A percentile compares a stretch with the other conserved stretches of the same genome.
These are phyloP conservation scores for Hawksworthiomyces lignivorus DNA, from an alignment of 2,329 filamentous ascomycete genomes.

Conservation along the genomic window DNA sequence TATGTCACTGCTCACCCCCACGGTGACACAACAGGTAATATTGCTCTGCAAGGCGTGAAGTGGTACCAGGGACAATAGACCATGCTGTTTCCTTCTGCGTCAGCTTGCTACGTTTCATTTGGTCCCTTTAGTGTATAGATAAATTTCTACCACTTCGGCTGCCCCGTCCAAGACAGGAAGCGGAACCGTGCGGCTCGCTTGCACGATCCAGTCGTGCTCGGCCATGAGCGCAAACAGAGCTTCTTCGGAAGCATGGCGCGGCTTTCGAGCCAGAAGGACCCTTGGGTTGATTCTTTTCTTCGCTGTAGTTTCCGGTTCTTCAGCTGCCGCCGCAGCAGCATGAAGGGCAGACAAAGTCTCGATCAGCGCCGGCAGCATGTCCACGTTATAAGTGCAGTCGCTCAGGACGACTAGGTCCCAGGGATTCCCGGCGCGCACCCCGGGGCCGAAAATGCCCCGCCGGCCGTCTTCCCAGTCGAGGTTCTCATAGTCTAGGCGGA, in stretches of 20 bases:
- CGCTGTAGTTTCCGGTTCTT: not conserved
- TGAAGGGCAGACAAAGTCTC: constrained; percentile 45
- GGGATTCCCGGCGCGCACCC: constrained; percentile 24
- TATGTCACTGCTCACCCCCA: too few species aligned
- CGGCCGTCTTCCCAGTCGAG: constrained; percentile 50
- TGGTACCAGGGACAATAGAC: too few species aligned
- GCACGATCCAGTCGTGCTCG: constrained; percentile 35
- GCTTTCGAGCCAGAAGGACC: constrained; percentile 49
- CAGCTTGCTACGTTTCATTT: too few species aligned
- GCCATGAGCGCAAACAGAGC: constrained; percentile 41
- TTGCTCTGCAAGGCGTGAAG: too few species aligned
- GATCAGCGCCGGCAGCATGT: constrained; percentile 46
- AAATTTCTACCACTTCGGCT: constrained; percentile 42
- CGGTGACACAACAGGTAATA: too few species aligned
- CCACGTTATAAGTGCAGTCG: constrained; percentile 56
- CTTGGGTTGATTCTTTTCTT: constrained; percentile 19
- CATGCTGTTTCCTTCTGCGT: too few species aligned
- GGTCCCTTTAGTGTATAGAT: constrained; percentile 35
- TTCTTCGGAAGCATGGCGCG: constrained; percentile 45
- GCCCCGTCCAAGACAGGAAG: constrained; percentile 39
- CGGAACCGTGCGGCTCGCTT: constrained; percentile 33
- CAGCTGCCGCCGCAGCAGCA: constrained; percentile 10
- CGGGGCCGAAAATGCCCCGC: constrained; percentile 34
- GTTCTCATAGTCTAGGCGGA: constrained; percentile 40
- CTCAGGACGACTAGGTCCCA: constrained; percentile 51